Percentiles rank a stretch among this genome's conserved stretches.
These are phyloP conservation scores for Taxawa tesnikishii DNA, from an alignment of 2,329 filamentous ascomycete genomes.

Conservation along the genomic window DNA sequence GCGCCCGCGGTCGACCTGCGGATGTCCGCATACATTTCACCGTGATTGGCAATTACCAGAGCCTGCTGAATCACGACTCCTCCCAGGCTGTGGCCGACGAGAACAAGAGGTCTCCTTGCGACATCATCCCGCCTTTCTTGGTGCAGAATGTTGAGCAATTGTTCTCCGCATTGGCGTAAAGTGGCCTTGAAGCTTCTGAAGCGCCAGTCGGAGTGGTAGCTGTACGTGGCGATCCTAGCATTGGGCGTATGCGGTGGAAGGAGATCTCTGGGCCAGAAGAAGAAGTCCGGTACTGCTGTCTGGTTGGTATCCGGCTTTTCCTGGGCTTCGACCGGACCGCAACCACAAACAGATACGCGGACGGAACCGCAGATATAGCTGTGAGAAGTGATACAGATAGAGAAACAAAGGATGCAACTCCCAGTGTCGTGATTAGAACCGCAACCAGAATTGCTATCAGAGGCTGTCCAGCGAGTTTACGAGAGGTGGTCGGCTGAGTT, in stretches of 20 bases:
- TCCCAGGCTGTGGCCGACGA: not conserved
- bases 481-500: no score
- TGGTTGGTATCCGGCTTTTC: not conserved
- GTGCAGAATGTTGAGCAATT: not conserved
- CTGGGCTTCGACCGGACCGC: not conserved
- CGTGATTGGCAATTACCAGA: not conserved
- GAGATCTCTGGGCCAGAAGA: slow-evolving; percentile 1
- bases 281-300: not conserved
- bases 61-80: slow-evolving; percentile 1
- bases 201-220: not conserved
- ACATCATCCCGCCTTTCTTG: not conserved
- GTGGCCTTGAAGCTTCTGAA: not conserved
- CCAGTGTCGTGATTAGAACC: no score
- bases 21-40: not conserved
- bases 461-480: no score
- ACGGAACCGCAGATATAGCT: no score
- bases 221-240: not conserved
- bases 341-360: no score
- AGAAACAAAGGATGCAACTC: no score
- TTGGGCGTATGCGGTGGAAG: not conserved
- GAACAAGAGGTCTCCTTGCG: not conserved
- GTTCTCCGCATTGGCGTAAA: not conserved
- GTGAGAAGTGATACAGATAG: no score
- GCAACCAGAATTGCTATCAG: no score
- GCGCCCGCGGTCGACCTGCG: not conserved